Percentiles rank a stretch among this genome's conserved stretches.
Conservation (phyloP, 1,284 basidiomycete genomes). For the Trichosporon faecale region DNA sequence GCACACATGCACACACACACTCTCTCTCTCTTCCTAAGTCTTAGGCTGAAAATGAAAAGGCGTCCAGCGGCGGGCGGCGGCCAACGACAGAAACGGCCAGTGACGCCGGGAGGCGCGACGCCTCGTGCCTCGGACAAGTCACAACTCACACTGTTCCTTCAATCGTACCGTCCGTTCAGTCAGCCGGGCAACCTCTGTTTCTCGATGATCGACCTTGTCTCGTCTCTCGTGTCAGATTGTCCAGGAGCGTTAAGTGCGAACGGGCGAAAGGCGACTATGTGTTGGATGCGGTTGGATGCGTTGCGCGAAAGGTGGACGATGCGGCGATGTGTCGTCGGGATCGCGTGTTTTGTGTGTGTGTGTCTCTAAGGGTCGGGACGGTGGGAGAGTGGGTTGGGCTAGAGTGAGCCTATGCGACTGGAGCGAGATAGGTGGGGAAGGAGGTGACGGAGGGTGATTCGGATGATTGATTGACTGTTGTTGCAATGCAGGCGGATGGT, state of each 20-base stretch:
- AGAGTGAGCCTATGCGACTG: slow-evolving; percentile 2
- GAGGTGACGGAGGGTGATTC: not conserved
- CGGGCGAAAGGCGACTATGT: not conserved
- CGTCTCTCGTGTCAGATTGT: not conserved
- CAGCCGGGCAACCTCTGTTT: not conserved
- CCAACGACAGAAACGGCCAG: not conserved
- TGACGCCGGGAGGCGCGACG: slow-evolving; percentile 10
- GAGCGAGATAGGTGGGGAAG: not conserved
- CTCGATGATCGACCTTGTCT: slow-evolving; percentile 2
- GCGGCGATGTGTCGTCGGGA: not conserved
- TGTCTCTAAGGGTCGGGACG: not conserved
- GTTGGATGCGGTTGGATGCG: not conserved
- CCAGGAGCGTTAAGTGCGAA: not conserved
- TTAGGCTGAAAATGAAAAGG: not conserved
- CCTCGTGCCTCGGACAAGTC: slow-evolving; percentile 8
- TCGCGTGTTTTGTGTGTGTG: not conserved
- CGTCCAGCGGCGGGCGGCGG: not conserved
- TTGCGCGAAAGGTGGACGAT: not conserved
- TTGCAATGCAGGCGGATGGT: not conserved
- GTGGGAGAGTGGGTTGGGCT: not conserved
- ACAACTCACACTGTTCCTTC: slow-evolving; percentile 8
- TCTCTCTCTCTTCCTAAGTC: not conserved
- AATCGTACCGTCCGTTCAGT: not conserved
- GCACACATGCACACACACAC: not conserved
- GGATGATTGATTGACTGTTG: not conserved